phyloP scores from a whole-genome alignment of 176 grass and related monocot genomes.

The Oropetium thomaeum region DNA sequence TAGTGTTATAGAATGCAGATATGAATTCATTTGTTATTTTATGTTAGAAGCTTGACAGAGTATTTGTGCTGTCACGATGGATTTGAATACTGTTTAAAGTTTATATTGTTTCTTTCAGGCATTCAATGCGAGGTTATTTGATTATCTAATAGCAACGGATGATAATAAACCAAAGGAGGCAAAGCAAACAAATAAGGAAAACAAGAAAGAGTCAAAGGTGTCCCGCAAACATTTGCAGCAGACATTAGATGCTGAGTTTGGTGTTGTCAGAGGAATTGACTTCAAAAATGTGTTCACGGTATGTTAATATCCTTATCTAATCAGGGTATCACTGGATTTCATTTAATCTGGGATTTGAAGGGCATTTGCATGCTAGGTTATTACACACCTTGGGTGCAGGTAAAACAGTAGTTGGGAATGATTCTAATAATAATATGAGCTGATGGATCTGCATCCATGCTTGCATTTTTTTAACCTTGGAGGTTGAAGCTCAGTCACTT shows the following conservation, averaged over 20 bases:
- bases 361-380: background rate
- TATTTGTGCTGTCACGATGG: constrained; percentile 19
- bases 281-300: constrained; percentile 98
- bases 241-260: constrained; percentile 83
- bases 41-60: background rate
- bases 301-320: constrained; percentile 36
- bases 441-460: background rate
- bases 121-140: constrained; percentile 96
- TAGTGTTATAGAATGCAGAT: background rate
- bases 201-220: constrained; percentile 40
- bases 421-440: too few relatives aligned
- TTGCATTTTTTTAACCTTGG: constrained; percentile 2
- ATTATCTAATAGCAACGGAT: constrained; percentile 97
- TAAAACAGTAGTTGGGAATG: background rate
- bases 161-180: constrained; percentile 57
- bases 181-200: constrained; percentile 56
- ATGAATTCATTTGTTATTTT: background rate
- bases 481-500: background rate
- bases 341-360: background rate
- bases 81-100: background rate
- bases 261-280: constrained; percentile 92
- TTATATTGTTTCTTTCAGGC: constrained; percentile 49
- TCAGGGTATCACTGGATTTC: constrained; percentile 1
- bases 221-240: constrained; percentile 59
- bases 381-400: background rate